These are phyloP conservation scores for Insectozyma bohioensis DNA, from an alignment of 1,139 yeast species.

Conservation along the genomic window DNA sequence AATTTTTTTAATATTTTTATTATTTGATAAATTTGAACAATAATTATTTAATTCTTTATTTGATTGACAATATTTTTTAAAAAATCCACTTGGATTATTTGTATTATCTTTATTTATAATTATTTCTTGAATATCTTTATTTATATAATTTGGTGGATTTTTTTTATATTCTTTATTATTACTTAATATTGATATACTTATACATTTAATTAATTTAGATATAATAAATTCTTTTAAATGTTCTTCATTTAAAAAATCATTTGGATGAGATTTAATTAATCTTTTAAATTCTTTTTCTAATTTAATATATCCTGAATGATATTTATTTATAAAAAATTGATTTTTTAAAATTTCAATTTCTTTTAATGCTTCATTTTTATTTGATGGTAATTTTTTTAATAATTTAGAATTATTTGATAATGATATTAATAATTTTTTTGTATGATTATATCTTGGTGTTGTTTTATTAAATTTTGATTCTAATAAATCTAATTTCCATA, in stretches of 20 bases:
- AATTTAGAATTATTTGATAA: conserved; percentile 43
- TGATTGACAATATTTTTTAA: conserved; percentile 45
- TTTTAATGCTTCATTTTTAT: conserved; percentile 39
- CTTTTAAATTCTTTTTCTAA: conserved; percentile 36
- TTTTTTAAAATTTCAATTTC: conserved; percentile 47
- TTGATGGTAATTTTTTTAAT: conserved; percentile 39
- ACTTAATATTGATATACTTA: conserved; percentile 25
- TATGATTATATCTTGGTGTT: conserved; percentile 54
- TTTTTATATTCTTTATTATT: conserved; percentile 25
- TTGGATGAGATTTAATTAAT: conserved; percentile 22
- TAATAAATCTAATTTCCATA: conserved; percentile 54
- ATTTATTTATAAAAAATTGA: conserved; percentile 50
- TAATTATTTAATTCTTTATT: conserved; percentile 41
- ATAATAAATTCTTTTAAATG: conserved; percentile 26
- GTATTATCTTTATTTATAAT: conserved; percentile 28
- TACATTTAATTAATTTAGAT: conserved; percentile 33
- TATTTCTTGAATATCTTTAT: conserved; percentile 22
- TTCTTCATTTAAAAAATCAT: conserved; percentile 19
- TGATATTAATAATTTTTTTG: conserved; percentile 49
- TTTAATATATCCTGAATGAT: conserved; percentile 47
- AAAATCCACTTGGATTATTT: conserved; percentile 50
- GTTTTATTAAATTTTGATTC: conserved; percentile 46
- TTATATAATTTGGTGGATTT: conserved; percentile 35
- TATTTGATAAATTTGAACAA: conserved; percentile 61
- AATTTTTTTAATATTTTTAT: conserved; percentile 47